Evolutionary conservation across 441 rosid genomes (phyloP).

Genomic region (Pelargonium australe): DNA sequence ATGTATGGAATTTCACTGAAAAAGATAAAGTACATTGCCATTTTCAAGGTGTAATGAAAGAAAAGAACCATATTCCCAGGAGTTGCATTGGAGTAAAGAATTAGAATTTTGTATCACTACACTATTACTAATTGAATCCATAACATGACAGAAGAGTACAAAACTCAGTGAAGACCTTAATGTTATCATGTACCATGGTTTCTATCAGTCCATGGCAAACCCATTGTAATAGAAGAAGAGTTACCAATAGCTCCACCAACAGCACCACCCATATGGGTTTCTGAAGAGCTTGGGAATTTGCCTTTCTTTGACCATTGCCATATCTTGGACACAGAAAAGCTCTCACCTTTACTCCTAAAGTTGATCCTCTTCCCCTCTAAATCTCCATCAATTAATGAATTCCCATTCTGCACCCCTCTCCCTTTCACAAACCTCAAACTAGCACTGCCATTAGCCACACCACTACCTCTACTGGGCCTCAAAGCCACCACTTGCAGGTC

Average conservation of each 20-base stretch:
- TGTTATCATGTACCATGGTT: no score
- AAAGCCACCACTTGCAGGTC: conserved; percentile 22
- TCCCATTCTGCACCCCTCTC: conserved; percentile 14
- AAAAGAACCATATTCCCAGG: no score
- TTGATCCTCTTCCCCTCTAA: conserved; percentile 55
- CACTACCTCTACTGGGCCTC: conserved; percentile 4
- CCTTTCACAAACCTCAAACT: conserved; percentile 31
- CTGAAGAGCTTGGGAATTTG: conserved; percentile 37
- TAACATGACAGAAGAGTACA: background rate
- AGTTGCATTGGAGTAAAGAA: no score
- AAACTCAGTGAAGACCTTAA: no score
- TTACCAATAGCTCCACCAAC: no score
- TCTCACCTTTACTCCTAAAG: conserved; percentile 55
- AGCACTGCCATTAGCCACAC: conserved; percentile 19
- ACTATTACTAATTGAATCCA: background rate
- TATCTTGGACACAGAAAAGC: conserved; percentile 70
- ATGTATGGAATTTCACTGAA: background rate
- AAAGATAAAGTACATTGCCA: no score
- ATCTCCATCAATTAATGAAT: conserved; percentile 33
- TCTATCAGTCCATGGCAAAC: no score
- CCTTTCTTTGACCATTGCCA: conserved; percentile 73
- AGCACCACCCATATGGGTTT: conserved; percentile 27
- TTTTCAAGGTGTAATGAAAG: no score
- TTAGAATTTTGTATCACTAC: no score
- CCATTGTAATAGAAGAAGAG: no score